A percentile compares a stretch with the other conserved stretches of the same genome.
phyloP scores from a whole-genome alignment of 768 basidiomycete species.

The Rhizopogon rudus region DNA sequence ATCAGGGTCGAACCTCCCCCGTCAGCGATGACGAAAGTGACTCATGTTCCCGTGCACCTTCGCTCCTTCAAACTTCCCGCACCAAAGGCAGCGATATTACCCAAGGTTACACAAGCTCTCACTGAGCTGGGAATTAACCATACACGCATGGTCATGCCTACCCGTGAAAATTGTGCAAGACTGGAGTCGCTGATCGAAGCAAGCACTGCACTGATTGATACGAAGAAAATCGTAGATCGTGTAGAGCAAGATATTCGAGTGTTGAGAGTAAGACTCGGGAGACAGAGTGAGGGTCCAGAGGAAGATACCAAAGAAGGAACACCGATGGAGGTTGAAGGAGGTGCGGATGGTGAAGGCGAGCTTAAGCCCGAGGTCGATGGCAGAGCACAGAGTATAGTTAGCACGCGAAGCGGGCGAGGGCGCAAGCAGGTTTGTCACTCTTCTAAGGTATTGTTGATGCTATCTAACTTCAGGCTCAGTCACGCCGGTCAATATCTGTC shows the following conservation, averaged over 20 bases:
- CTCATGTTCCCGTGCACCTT: conserved; percentile 75
- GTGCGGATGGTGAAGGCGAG: conserved; percentile 21
- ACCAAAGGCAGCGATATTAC: conserved; percentile 69
- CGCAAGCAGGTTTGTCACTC: conserved; percentile 47
- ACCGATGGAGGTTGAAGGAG: conserved; percentile 47
- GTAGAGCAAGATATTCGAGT: conserved; percentile 82
- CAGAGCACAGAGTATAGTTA: conserved; percentile 62
- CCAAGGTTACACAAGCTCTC: conserved; percentile 74
- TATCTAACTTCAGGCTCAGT: conserved; percentile 24
- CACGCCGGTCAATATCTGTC: conserved; percentile 64
- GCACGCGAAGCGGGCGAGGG: conserved; percentile 48
- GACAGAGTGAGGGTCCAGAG: conserved; percentile 39
- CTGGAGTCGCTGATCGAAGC: conserved; percentile 74
- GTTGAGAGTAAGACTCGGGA: conserved; percentile 54
- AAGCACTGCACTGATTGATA: conserved; percentile 73
- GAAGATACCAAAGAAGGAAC: conserved; percentile 34
- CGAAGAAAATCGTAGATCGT: conserved; percentile 82
- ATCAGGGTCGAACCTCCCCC: conserved; percentile 55
- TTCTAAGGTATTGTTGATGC: background rate
- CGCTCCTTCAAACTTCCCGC: conserved; percentile 83
- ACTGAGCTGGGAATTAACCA: conserved; percentile 71
- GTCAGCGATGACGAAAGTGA: conserved; percentile 56
- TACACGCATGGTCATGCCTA: conserved; percentile 90
- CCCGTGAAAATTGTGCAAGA: conserved; percentile 69
- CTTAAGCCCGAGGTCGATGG: conserved; percentile 46